Conservation (phyloP, 2,329 filamentous ascomycete genomes). For the Fusarium falciforme region DNA sequence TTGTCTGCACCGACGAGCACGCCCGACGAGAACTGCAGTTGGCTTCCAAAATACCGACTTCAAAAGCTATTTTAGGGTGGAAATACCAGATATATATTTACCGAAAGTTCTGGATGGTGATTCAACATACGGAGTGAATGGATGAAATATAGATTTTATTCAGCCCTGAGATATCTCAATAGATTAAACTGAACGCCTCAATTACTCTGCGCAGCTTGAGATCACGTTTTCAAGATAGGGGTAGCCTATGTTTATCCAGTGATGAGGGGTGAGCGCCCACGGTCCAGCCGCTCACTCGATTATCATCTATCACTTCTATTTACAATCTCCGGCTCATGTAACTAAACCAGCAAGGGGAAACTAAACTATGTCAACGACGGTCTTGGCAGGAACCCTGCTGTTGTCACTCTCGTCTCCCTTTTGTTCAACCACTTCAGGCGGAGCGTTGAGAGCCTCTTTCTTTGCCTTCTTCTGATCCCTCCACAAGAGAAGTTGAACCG, state of each 20-base stretch:
- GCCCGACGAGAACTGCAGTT: too few relatives aligned
- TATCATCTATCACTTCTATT: not conserved
- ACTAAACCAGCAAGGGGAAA: not conserved
- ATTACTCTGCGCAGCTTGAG: not conserved
- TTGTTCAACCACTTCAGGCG: not conserved
- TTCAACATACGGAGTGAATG: not conserved
- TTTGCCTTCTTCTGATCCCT: not conserved
- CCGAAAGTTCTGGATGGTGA: not conserved
- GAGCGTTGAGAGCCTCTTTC: not conserved
- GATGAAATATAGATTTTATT: not conserved
- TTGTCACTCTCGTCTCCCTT: not conserved
- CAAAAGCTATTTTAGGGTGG: too few relatives aligned
- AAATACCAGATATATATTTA: too few relatives aligned
- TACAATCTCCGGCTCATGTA: not conserved
- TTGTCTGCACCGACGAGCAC: too few relatives aligned
- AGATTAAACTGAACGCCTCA: not conserved
- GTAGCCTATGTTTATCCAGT: not conserved
- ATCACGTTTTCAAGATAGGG: not conserved
- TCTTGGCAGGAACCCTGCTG: not conserved
- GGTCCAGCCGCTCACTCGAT: not conserved
- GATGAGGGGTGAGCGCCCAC: not conserved
- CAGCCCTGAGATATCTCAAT: not conserved
- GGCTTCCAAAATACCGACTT: too few relatives aligned
- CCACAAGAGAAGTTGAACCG: not conserved
- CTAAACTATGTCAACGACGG: not conserved